Evolutionary conservation across 1,284 basidiomycete genomes (phyloP), one percentile per base, ranked within the genome.

Genomic region (Puccinia brachypodii): DNA sequence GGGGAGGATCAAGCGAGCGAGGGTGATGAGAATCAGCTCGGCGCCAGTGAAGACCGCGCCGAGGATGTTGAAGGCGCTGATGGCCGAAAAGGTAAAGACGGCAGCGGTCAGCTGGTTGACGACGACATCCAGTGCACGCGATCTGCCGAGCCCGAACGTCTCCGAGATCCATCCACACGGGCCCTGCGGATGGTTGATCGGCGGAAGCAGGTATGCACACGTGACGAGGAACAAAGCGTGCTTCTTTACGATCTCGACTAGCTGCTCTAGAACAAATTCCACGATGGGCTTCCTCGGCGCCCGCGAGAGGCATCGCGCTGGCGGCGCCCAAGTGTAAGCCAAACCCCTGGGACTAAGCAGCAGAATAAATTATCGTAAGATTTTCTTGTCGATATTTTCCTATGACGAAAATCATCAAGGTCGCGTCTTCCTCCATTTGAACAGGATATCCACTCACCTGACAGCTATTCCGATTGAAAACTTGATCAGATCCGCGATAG

Each of bases 401-500:
- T 53, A 22, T 31, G 11, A 3, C 1, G 42, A 71, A 44, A 4
- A 47, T 50, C 47, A 31, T 47, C 25, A 14, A 50, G 8, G 42
- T 28, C 28, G 1, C 31, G 14, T 42, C 22, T 69, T 69, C 25
- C 13, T 33, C 2, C 64, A 4, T 19, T 16, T 11, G 36, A 68
- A 7, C 19, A 25, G 36, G 6, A 38, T 40, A 16, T 19, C 64
- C 8, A 38, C 64, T 71, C 25, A 71, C 68, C 68, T 71, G 14
- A 38, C 14, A 14, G 47, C 42, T 47, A 71, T 28, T 2, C 68
- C 47, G 25, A 71, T 31, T 14, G 68, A 44, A 71, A 71, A 71
- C n/a, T 71, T 71, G 68, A 71, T 53, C 42, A 71, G 40, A 44
- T 71, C 68, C 16, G 42, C 68, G 13, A 71, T 25, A 36, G 42